Evolutionary conservation across 495 filamentous ascomycete species (phyloP).

Genomic region (Recurvomyces mirabilis): DNA sequence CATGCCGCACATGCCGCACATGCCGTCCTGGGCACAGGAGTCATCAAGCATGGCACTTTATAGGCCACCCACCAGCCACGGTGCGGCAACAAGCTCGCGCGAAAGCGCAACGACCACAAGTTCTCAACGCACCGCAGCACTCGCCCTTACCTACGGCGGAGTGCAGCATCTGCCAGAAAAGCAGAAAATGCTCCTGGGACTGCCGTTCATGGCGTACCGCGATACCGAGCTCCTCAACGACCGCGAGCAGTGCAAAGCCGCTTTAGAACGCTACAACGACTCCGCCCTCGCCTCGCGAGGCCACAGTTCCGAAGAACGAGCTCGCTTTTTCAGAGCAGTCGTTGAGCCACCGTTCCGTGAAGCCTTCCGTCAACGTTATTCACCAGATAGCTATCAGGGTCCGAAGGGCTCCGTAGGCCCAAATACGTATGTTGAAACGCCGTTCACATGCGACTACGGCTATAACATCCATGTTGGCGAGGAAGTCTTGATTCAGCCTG

Average conservation of each 20-base stretch:
- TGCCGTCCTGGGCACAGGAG: conserved; percentile 3
- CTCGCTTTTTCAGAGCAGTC: conserved; percentile 68
- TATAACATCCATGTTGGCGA: conserved; percentile 87
- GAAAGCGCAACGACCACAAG: conserved; percentile 25
- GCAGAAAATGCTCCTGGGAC: conserved; percentile 85
- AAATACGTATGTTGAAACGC: conserved; percentile 71
- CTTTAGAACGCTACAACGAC: conserved; percentile 83
- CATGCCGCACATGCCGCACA: too few relatives aligned
- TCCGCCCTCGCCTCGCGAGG: conserved; percentile 40
- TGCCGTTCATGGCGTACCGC: conserved; percentile 68
- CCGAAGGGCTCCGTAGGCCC: conserved; percentile 58
- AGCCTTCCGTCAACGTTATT: not conserved
- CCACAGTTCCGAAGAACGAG: conserved; percentile 66
- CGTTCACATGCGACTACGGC: conserved; percentile 90
- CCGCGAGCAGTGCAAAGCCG: conserved; percentile 72
- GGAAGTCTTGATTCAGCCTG: conserved; percentile 73
- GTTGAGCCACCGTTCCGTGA: conserved; percentile 28
- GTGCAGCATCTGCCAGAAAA: conserved; percentile 54
- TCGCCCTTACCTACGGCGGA: conserved; percentile 26
- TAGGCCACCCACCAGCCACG: not conserved
- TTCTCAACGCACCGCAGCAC: conserved; percentile 34
- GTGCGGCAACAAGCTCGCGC: conserved; percentile 21
- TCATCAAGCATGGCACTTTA: not conserved
- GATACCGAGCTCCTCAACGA: conserved; percentile 71
- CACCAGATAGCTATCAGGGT: conserved; percentile 11